These are phyloP conservation scores for Rhizopus delemar DNA, from an alignment of 371 early-diverging fungal genomes.

Conservation along the genomic window DNA sequence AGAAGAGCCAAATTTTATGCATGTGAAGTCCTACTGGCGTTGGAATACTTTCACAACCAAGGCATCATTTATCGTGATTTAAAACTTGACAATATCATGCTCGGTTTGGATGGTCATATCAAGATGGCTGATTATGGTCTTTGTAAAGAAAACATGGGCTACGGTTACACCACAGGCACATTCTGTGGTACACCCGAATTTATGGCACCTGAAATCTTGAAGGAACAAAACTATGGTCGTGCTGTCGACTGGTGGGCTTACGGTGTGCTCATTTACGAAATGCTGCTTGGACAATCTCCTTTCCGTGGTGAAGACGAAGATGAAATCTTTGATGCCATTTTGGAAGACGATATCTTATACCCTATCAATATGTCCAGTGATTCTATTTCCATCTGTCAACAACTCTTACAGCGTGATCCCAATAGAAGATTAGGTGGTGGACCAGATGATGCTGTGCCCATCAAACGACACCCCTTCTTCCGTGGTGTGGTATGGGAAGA, in stretches of 20 bases:
- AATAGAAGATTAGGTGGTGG: conserved; percentile 83
- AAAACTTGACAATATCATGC: conserved; percentile 97
- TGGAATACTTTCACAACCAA: conserved; percentile 94
- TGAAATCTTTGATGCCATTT: conserved; percentile 92
- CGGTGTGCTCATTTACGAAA: conserved; percentile 97
- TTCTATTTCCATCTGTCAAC: conserved; percentile 83
- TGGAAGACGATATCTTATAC: conserved; percentile 89
- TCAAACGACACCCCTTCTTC: conserved; percentile 95
- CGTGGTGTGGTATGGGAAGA: conserved; percentile 92
- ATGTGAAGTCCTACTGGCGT: conserved; percentile 91
- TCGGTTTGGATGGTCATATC: conserved; percentile 92
- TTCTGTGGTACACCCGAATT: conserved; percentile 99
- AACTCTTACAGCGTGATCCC: conserved; percentile 90
- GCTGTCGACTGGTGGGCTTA: conserved; percentile 99
- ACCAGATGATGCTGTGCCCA: conserved; percentile 79
- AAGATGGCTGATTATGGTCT: conserved; percentile 99
- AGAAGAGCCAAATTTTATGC: conserved; percentile 95
- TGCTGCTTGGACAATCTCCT: conserved; percentile 91
- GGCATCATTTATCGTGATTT: conserved; percentile 97
- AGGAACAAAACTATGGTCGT: conserved; percentile 88
- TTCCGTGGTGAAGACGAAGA: conserved; percentile 95
- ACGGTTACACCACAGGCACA: conserved; percentile 80
- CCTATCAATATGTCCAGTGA: conserved; percentile 88
- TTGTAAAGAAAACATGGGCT: conserved; percentile 93
- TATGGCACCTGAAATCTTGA: conserved; percentile 99